These are phyloP conservation scores for Barbarea vulgaris DNA, from an alignment of 345 rosid genomes.

Conservation along the genomic window DNA sequence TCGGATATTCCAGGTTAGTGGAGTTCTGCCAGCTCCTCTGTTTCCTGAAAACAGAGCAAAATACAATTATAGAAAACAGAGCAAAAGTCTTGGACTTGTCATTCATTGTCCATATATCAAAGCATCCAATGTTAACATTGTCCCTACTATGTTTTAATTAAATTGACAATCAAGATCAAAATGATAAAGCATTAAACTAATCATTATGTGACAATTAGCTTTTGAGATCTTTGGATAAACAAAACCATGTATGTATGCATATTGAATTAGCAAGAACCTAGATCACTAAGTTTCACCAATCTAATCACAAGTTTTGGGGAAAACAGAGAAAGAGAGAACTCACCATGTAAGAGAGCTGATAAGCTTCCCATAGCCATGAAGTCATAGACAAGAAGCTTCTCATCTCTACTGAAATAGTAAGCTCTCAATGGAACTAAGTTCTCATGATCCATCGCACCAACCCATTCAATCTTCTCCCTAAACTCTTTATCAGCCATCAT, in stretches of 20 bases:
- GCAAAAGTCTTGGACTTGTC: not conserved
- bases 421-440: constrained; percentile 63
- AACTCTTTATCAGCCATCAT: constrained; percentile 62
- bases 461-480: constrained; percentile 63
- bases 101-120: not conserved
- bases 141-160: not conserved
- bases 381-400: constrained; percentile 69
- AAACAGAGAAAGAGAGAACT: constrained; percentile 6
- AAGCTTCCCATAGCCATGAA: constrained; percentile 70
- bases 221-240: no score
- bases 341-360: constrained; percentile 73
- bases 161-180: not conserved
- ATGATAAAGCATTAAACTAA: not conserved
- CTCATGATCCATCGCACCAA: constrained; percentile 82
- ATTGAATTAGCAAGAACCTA: not conserved
- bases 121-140: constrained; percentile 14
- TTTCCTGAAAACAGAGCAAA: constrained; percentile 27
- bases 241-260: not conserved
- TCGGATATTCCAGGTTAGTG: constrained; percentile 72
- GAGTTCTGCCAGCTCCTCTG: constrained; percentile 70
- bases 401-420: constrained; percentile 54
- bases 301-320: not conserved
- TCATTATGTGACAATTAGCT: not conserved
- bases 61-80: not conserved
- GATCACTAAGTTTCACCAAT: not conserved